phyloP scores from a whole-genome alignment of 148 eudicot genomes.

The Nyssa sinensis region DNA sequence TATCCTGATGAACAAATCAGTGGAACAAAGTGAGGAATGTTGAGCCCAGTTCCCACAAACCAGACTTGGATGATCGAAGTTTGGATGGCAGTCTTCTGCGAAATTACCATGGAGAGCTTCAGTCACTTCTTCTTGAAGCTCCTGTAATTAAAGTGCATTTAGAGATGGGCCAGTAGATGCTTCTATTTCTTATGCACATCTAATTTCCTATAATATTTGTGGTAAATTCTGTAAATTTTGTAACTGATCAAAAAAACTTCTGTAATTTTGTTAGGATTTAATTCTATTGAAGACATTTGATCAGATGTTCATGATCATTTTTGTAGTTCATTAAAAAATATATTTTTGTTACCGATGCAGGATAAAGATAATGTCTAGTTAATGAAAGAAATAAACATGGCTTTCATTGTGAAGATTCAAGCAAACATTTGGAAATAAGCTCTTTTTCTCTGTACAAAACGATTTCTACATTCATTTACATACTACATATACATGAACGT shows the following conservation, averaged over 20 bases:
- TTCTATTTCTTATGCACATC: not conserved
- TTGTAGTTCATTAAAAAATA: not conserved
- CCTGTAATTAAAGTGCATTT: slow-evolving; percentile 37
- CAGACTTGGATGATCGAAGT: slow-evolving; percentile 17
- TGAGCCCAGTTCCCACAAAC: slow-evolving; percentile 15
- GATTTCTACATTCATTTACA: too few relatives aligned
- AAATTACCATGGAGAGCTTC: slow-evolving; percentile 41
- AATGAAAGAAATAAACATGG: not conserved
- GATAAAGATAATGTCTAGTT: not conserved
- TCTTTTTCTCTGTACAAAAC: not conserved
- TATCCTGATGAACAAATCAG: slow-evolving; percentile 26
- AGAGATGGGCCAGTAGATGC: slow-evolving; percentile 11
- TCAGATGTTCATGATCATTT: not conserved
- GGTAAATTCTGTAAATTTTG: not conserved
- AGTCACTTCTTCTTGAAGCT: slow-evolving; percentile 39
- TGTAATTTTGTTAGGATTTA: not conserved
- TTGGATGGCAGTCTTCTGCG: slow-evolving; percentile 34
- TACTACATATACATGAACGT: not conserved
- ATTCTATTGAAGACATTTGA: not conserved
- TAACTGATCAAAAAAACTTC: not conserved
- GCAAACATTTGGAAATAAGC: not conserved
- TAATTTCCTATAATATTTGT: not conserved
- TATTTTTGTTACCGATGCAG: not conserved
- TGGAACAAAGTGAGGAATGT: slow-evolving; percentile 14
- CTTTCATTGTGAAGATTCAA: not conserved